Percentiles rank a stretch among this genome's conserved stretches.
These are phyloP conservation scores for Globisporangium middletonii DNA, from an alignment of 352 stramenopile species.

Conservation along the genomic window DNA sequence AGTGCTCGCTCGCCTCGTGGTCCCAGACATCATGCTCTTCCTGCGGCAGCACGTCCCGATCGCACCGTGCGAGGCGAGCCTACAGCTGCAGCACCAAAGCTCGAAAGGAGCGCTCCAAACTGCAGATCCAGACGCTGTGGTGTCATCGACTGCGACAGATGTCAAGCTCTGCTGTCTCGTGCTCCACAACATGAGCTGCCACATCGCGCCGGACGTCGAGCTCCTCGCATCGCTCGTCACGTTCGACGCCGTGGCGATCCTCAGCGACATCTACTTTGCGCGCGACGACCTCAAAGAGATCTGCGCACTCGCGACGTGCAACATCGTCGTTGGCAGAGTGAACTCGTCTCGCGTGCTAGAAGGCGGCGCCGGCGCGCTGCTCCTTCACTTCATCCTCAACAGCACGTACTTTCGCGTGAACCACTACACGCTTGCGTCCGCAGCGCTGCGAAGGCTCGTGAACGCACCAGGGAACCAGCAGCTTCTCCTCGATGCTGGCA, in stretches of 20 bases:
- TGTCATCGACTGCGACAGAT: slow-evolving; percentile 8
- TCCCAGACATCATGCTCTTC: slow-evolving; percentile 50
- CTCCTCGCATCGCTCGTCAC: slow-evolving; percentile 45
- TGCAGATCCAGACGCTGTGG: not conserved
- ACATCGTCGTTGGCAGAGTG: slow-evolving; percentile 55
- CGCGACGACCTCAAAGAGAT: slow-evolving; percentile 48
- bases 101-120: not conserved
- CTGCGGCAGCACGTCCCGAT: slow-evolving; percentile 36
- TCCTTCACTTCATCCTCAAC: slow-evolving; percentile 54
- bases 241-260: slow-evolving; percentile 29
- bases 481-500: slow-evolving; percentile 30
- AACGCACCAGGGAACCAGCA: slow-evolving; percentile 64
- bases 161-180: slow-evolving; percentile 57
- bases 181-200: slow-evolving; percentile 72
- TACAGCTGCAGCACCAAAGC: not conserved
- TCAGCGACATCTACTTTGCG: slow-evolving; percentile 47
- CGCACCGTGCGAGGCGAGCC: not conserved
- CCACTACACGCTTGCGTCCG: slow-evolving; percentile 39
- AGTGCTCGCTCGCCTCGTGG: slow-evolving; percentile 39
- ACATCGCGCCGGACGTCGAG: slow-evolving; percentile 5
- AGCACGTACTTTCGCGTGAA: slow-evolving; percentile 20
- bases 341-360: slow-evolving; percentile 59
- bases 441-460: slow-evolving; percentile 49
- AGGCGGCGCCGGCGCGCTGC: slow-evolving; percentile 35
- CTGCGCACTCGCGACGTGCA: slow-evolving; percentile 51